Conservation (phyloP, 805 yeast species). For the Hanseniaspora mollemarum region DNA sequence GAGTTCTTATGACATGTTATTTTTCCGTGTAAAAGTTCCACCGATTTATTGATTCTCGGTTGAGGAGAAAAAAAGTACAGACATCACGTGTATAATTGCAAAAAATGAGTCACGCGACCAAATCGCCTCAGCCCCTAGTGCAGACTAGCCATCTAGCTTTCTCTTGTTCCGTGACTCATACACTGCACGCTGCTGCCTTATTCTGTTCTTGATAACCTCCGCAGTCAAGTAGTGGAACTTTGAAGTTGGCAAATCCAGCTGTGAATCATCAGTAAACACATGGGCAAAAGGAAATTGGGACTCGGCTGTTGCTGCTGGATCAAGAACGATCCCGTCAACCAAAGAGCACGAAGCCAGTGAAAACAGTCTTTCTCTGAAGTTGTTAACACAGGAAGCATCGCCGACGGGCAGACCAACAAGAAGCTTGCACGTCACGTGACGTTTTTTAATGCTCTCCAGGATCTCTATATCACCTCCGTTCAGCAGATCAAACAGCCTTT, state of each 20-base stretch:
- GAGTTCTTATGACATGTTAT: neutral
- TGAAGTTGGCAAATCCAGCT: conserved; percentile 33
- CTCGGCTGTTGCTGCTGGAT: conserved; percentile 19
- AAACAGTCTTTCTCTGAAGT: conserved; percentile 67
- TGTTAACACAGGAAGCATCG: conserved; percentile 59
- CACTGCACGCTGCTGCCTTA: conserved; percentile 50
- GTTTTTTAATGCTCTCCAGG: conserved; percentile 37
- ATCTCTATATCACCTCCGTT: conserved; percentile 86
- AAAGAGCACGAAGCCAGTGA: conserved; percentile 81
- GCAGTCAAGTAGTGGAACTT: conserved; percentile 43
- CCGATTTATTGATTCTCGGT: too few species aligned
- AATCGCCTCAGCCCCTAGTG: too few species aligned
- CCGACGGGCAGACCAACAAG: conserved; percentile 45
- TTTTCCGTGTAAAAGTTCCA: neutral
- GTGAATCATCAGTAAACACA: neutral
- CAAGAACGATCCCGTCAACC: conserved; percentile 64
- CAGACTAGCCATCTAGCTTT: conserved; percentile 66
- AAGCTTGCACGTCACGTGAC: conserved; percentile 37
- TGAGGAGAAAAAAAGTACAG: too few species aligned
- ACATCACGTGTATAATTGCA: too few species aligned
- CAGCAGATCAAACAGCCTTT: conserved; percentile 84
- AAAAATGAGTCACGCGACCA: too few species aligned
- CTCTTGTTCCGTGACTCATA: conserved; percentile 79
- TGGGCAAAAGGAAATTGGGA: neutral
- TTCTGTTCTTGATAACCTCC: conserved; percentile 54